Evolutionary conservation across 345 rosid genomes (phyloP).

Genomic region (Syzygium jambos): DNA sequence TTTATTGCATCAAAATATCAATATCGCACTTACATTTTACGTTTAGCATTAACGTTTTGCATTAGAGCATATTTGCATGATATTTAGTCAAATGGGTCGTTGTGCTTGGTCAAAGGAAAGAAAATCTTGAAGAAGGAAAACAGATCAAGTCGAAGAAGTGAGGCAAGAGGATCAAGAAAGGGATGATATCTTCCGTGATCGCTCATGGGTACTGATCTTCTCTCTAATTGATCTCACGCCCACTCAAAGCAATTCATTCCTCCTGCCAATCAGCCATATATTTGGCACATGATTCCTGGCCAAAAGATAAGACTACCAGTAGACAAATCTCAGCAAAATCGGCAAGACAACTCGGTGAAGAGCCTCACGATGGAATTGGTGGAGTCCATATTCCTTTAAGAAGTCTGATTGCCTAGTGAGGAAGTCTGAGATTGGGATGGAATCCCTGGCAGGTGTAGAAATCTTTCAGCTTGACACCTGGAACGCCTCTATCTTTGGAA

Average conservation of each 20-base stretch:
- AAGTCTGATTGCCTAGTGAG: too few relatives aligned
- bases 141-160: neutral
- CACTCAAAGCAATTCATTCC: neutral
- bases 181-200: neutral
- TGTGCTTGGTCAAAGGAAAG: neutral
- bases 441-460: neutral
- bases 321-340: neutral
- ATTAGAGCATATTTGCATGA: neutral
- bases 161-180: neutral
- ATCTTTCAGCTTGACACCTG: neutral
- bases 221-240: neutral
- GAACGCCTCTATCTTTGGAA: neutral
- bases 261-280: neutral
- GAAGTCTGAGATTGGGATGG: neutral
- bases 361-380: neutral
- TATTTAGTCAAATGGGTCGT: neutral
- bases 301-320: neutral
- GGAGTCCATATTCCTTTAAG: too few relatives aligned
- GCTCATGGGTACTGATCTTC: neutral
- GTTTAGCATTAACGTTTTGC: neutral
- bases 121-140: neutral
- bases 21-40: neutral
- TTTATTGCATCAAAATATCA: neutral
- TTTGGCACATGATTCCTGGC: neutral
- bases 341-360: neutral